These are phyloP conservation scores for Leishmania turanica DNA, from an alignment of 208 protist genomes.

Conservation along the genomic window DNA sequence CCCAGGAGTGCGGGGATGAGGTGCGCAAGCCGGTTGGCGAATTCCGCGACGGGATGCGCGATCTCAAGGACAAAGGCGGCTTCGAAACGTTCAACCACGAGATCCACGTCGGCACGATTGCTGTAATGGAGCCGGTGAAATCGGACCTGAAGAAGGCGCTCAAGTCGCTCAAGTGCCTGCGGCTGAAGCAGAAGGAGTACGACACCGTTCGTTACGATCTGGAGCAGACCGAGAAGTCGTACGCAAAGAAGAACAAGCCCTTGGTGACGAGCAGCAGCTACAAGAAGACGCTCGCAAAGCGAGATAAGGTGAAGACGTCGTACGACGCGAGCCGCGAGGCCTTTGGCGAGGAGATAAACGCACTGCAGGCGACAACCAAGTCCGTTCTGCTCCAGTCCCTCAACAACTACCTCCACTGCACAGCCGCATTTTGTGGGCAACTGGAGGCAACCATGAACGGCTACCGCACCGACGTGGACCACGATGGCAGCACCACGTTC, in stretches of 20 bases:
- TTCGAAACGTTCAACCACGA: conserved; percentile 66
- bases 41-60: conserved; percentile 57
- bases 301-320: conserved; percentile 42
- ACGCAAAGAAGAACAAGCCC: conserved; percentile 73
- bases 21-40: conserved; percentile 30
- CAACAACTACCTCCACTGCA: conserved; percentile 60
- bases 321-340: conserved; percentile 37
- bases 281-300: conserved; percentile 44
- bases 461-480: conserved; percentile 46
- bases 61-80: conserved; percentile 57
- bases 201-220: conserved; percentile 52
- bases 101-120: conserved; percentile 41
- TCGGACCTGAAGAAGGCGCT: conserved; percentile 41
- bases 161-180: conserved; percentile 43
- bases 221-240: conserved; percentile 58
- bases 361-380: conserved; percentile 35
- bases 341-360: conserved; percentile 33
- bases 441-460: conserved; percentile 52
- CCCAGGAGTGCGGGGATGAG: conserved; percentile 29
- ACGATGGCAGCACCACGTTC: neutral
- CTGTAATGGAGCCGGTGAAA: conserved; percentile 29
- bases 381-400: conserved; percentile 35
- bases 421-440: conserved; percentile 46
- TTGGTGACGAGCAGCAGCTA: conserved; percentile 54
- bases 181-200: conserved; percentile 51